A percentile compares a stretch with the other conserved stretches of the same genome.
Conservation (phyloP, 2,329 filamentous ascomycete species). For the Bipolaris victoriae region DNA sequence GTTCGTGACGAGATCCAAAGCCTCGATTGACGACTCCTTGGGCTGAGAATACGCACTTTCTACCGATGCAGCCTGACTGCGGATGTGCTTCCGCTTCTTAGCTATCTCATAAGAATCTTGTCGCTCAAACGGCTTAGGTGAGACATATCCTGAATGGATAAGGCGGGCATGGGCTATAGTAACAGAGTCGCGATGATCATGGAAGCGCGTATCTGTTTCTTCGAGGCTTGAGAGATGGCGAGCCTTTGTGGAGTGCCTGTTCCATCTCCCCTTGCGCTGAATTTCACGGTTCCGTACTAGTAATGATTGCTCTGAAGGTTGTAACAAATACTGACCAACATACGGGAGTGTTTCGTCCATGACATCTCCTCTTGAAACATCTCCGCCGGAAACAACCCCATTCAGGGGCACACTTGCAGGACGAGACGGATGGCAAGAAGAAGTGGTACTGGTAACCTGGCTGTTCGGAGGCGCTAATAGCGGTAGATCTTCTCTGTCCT, state of each 20-base stretch:
- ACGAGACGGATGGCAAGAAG: constrained; percentile 30
- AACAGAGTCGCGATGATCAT: constrained; percentile 43
- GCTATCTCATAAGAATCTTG: constrained; percentile 31
- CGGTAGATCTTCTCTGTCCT: constrained; percentile 31
- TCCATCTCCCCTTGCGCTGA: constrained; percentile 5
- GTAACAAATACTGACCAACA: not conserved
- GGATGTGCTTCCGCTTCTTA: constrained; percentile 37
- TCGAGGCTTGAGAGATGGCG: constrained; percentile 40
- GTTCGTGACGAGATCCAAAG: constrained; percentile 1
- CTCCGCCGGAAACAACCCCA: constrained; percentile 20
- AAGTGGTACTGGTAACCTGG: constrained; percentile 27
- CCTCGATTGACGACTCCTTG: not conserved
- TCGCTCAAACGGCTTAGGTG: constrained; percentile 31
- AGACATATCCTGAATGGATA: constrained; percentile 21
- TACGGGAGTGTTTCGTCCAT: not conserved
- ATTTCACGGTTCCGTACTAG: constrained; percentile 15
- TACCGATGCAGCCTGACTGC: constrained; percentile 21
- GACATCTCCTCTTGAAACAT: not conserved
- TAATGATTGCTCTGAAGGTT: constrained; percentile 6
- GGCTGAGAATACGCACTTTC: not conserved
- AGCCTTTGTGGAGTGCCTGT: constrained; percentile 2
- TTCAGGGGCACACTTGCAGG: constrained; percentile 27
- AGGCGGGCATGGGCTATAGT: constrained; percentile 38
- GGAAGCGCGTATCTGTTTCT: constrained; percentile 35
- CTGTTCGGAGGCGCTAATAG: constrained; percentile 41